phyloP scores from a whole-genome alignment of 495 filamentous ascomycete species.

The Hyaloscypha variabilis region DNA sequence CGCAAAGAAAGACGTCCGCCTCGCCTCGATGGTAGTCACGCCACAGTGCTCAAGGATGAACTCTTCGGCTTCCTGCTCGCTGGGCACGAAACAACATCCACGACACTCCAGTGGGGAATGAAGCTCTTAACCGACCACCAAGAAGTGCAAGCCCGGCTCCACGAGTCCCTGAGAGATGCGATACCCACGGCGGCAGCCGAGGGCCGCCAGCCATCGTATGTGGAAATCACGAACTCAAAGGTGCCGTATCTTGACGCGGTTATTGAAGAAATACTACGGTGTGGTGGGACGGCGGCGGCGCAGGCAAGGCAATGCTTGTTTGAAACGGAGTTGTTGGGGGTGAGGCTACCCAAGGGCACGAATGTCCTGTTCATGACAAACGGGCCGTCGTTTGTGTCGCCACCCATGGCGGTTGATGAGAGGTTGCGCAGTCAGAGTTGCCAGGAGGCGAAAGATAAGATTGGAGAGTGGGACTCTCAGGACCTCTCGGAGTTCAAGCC shows the following conservation, averaged over 20 bases:
- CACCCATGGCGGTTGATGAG: slow-evolving; percentile 16
- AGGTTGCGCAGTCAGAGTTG: slow-evolving; percentile 19
- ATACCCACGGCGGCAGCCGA: too few species aligned
- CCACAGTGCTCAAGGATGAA: slow-evolving; percentile 13
- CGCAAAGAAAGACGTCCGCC: slow-evolving; percentile 36
- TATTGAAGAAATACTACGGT: slow-evolving; percentile 41
- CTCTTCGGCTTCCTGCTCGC: slow-evolving; percentile 34
- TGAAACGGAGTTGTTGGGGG: slow-evolving; percentile 38
- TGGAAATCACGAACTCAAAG: slow-evolving; percentile 28
- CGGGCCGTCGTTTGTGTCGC: slow-evolving; percentile 29
- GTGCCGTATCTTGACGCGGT: slow-evolving; percentile 41
- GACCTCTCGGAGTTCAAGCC: slow-evolving; percentile 35
- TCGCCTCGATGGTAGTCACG: too few species aligned
- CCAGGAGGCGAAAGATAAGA: slow-evolving; percentile 19
- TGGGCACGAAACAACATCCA: slow-evolving; percentile 32
- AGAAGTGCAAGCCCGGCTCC: slow-evolving; percentile 31
- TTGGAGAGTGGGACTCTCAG: slow-evolving; percentile 21
- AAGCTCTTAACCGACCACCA: slow-evolving; percentile 39
- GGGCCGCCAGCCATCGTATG: slow-evolving; percentile 5
- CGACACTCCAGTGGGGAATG: slow-evolving; percentile 30
- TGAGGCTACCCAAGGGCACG: slow-evolving; percentile 39
- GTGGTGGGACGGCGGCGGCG: slow-evolving; percentile 4
- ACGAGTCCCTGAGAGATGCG: slow-evolving; percentile 9
- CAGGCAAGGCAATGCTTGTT: background rate
- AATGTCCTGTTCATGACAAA: slow-evolving; percentile 33